Conservation (phyloP, 2,329 filamentous ascomycete genomes). For the Colletotrichum shisoi region DNA sequence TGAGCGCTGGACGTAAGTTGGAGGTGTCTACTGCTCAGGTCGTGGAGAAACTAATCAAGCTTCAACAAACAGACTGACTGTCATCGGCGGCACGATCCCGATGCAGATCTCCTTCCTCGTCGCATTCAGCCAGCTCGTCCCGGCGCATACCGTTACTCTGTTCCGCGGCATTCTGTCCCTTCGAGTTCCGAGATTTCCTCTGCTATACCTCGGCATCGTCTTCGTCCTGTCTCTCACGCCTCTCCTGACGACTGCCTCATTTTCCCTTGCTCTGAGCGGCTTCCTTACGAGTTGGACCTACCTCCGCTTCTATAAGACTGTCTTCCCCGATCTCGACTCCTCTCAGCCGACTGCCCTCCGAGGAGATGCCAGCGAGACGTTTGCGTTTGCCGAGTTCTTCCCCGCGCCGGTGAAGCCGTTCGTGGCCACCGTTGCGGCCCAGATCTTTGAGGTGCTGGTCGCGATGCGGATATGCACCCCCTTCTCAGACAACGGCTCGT, state of each 20-base stretch:
- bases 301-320: conserved; percentile 89
- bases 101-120: conserved; percentile 94
- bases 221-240: conserved; percentile 69
- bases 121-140: conserved; percentile 96
- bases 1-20: conserved; percentile 72
- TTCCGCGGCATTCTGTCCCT: conserved; percentile 89
- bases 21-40: neutral
- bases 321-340: conserved; percentile 72
- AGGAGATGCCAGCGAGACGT: conserved; percentile 94
- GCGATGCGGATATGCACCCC: conserved; percentile 81
- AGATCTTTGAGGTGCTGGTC: conserved; percentile 78
- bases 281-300: conserved; percentile 94
- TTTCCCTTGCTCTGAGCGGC: conserved; percentile 80
- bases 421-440: conserved; percentile 75
- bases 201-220: conserved; percentile 78
- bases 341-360: conserved; percentile 70
- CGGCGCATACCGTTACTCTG: conserved; percentile 94
- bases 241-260: conserved; percentile 72
- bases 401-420: conserved; percentile 82
- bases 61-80: conserved; percentile 68
- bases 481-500: conserved; percentile 82
- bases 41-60: conserved; percentile 39
- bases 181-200: conserved; percentile 75
- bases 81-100: conserved; percentile 87
- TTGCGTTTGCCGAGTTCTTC: conserved; percentile 95